phyloP scores from a whole-genome alignment of 208 protist genomes.

The Phytomonas sp. region DNA sequence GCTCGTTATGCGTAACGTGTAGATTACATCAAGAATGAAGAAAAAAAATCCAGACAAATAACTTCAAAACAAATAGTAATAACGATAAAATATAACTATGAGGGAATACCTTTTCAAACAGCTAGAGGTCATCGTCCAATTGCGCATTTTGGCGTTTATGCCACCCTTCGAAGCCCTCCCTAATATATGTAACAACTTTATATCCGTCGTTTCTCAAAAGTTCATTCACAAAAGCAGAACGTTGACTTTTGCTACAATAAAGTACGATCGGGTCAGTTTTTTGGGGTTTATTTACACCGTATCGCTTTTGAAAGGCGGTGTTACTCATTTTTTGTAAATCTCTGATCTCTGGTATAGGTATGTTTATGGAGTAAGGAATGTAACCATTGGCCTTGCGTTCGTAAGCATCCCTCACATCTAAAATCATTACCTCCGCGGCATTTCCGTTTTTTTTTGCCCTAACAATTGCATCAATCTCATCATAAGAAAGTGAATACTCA shows the following conservation, averaged over 20 bases:
- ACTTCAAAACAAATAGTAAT: neutral
- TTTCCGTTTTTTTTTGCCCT: conserved; percentile 33
- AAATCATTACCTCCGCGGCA: conserved; percentile 29
- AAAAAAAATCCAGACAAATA: conserved; percentile 1
- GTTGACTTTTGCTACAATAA: conserved; percentile 31
- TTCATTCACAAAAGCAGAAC: conserved; percentile 22
- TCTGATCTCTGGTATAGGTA: conserved; percentile 42
- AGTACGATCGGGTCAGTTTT: conserved; percentile 48
- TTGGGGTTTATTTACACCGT: conserved; percentile 37
- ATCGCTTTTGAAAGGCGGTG: conserved; percentile 34
- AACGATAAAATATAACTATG: neutral
- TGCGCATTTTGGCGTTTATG: conserved; percentile 19
- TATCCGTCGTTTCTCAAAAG: conserved; percentile 26
- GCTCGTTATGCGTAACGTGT: conserved; percentile 7
- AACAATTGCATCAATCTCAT: conserved; percentile 49
- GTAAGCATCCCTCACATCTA: conserved; percentile 54
- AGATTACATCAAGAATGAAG: neutral
- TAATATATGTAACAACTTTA: conserved; percentile 22
- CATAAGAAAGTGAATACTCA: conserved; percentile 9
- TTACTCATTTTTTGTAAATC: conserved; percentile 34
- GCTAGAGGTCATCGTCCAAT: conserved; percentile 43
- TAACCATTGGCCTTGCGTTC: conserved; percentile 33
- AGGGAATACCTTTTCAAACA: neutral
- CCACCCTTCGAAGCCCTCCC: conserved; percentile 31
- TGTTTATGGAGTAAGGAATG: conserved; percentile 41